Base-by-base conservation (phyloP, 2,329 filamentous ascomycete genomes). In the Diaporthe ilicicola region DNA sequence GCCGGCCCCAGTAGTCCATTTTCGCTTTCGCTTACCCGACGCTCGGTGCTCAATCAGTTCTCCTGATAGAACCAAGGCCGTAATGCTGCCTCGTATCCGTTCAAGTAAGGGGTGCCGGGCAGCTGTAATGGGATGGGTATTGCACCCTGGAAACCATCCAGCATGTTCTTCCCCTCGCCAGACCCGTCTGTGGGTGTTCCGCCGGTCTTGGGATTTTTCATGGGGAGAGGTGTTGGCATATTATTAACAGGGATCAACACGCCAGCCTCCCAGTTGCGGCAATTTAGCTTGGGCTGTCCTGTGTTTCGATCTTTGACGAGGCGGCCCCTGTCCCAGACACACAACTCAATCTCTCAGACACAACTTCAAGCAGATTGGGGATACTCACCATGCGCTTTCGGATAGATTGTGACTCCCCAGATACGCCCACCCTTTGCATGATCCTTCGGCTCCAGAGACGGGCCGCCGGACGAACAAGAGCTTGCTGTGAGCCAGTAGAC, bases 181-280 rank as follows among this genome's bases (percentile, higher is more conserved):
- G 66, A 42, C 55, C 65, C 65, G 42, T 61, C 24, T 19, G 46
- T 39, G 34, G 42, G 42, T 59, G 53, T 15, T 39, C 42, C 66
- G 42, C 37, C n/a, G 53, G 32, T 39, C 32, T 68, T 59, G 53
- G 42, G 19, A 22, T 50, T 13, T 6, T 56, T 17, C 73, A 67
- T 73, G 67, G 66, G 24, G 50, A 73, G 59, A 71, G 71, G 55
- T 56, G 42, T 72, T 73, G 66, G 77, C 69, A 51, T 74, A 76
- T 46, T 74, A 76, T 46, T 34, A 29, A 93, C 84, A 12, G 91
- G 90, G 50, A 98, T 79, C 29, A 98, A 76, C 1, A 99, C 93
- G 44, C 96, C 96, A 78, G 94, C 97, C 82, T 98, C 96, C 95
- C 95, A 98, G 80, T 98, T 99, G 68, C 93, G 90, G 80, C 93